phyloP scores from a whole-genome alignment of 768 basidiomycete species.

The Mycena capillaripes region DNA sequence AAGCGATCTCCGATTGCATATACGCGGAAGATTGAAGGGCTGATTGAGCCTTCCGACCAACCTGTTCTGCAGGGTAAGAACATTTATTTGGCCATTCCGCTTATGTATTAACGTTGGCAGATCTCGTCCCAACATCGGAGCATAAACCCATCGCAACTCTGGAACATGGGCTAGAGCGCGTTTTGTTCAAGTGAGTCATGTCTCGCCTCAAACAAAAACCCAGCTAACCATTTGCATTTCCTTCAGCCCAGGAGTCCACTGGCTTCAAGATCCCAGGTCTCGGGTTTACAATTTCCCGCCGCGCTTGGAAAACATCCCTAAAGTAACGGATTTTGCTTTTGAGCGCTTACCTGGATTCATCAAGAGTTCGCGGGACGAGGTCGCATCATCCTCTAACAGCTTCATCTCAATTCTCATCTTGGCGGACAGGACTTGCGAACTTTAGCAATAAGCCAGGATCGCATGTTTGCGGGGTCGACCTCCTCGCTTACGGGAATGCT shows the following conservation, averaged over 20 bases:
- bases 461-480: slow-evolving; percentile 87
- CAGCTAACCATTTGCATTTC: slow-evolving; percentile 7
- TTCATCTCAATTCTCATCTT: slow-evolving; percentile 5
- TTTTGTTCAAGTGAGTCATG: slow-evolving; percentile 79
- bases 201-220: background rate
- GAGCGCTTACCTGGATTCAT: slow-evolving; percentile 81
- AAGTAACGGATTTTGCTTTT: slow-evolving; percentile 88
- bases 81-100: background rate
- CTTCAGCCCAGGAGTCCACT: slow-evolving; percentile 88
- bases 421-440: slow-evolving; percentile 69
- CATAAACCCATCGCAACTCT: slow-evolving; percentile 74
- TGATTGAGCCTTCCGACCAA: slow-evolving; percentile 42
- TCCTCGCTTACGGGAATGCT: slow-evolving; percentile 90
- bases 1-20: slow-evolving; percentile 34
- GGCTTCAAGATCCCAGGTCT: slow-evolving; percentile 89
- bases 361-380: slow-evolving; percentile 83
- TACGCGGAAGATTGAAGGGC: slow-evolving; percentile 51
- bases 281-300: slow-evolving; percentile 88
- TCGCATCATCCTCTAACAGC: slow-evolving; percentile 42
- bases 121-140: slow-evolving; percentile 56
- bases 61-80: slow-evolving; percentile 36
- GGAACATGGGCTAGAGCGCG: slow-evolving; percentile 76
- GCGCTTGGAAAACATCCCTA: slow-evolving; percentile 79
- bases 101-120: slow-evolving; percentile 43
- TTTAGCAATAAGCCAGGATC: slow-evolving; percentile 71